A percentile compares a stretch with the other conserved stretches of the same genome.
These are phyloP conservation scores for Polysphondylium violaceum DNA, from an alignment of 78 protist genomes.

Conservation along the genomic window DNA sequence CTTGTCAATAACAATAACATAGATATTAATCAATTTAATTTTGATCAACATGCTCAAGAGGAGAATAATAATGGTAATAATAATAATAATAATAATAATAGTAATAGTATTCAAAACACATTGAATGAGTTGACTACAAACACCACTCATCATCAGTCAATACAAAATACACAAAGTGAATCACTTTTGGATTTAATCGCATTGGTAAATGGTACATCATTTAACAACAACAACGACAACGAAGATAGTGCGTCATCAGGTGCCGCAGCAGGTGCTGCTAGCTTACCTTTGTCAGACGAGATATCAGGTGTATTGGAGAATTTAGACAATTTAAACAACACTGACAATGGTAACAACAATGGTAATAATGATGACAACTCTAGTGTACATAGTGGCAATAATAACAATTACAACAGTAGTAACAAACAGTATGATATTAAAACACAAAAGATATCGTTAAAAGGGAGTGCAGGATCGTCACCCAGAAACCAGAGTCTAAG, in stretches of 20 bases:
- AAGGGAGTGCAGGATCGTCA: conserved; percentile 18
- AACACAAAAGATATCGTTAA: not conserved
- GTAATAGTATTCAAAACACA: too few relatives aligned
- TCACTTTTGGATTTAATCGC: not conserved
- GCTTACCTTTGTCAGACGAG: not conserved
- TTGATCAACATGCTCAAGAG: not conserved
- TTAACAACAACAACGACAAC: not conserved
- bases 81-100: too few relatives aligned
- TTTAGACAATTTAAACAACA: not conserved
- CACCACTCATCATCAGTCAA: not conserved
- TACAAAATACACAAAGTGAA: not conserved
- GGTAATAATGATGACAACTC: not conserved
- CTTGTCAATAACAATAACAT: not conserved
- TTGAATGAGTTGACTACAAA: too few relatives aligned
- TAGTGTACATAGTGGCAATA: not conserved
- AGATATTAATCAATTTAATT: conserved; percentile 21
- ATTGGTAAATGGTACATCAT: not conserved
- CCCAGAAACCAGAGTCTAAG: conserved; percentile 8
- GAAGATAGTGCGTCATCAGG: not conserved
- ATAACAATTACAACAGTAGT: too few relatives aligned
- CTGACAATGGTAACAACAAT: not conserved
- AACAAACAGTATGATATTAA: conserved; percentile 11
- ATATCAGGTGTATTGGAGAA: not conserved
- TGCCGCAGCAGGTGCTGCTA: not conserved
- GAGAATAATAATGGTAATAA: not conserved